phyloP scores from a whole-genome alignment of 371 early-diverging fungal species.

The Coemansia sp. region DNA sequence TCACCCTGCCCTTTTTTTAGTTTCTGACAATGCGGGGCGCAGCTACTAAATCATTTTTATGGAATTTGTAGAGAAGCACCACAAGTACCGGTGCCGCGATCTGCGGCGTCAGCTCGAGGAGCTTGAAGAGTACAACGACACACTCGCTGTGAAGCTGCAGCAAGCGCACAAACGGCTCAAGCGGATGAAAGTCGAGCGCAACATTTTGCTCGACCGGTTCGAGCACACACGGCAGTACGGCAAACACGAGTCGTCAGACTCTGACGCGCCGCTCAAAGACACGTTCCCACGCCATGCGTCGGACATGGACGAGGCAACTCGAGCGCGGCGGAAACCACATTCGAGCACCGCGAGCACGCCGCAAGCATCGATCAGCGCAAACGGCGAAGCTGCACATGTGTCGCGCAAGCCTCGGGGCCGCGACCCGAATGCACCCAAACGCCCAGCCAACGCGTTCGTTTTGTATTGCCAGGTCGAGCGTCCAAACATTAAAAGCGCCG shows the following conservation, averaged over 20 bases:
- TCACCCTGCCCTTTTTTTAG: no score
- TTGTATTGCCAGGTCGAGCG: constrained; percentile 54
- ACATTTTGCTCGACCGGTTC: constrained; percentile 47
- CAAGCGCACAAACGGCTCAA: constrained; percentile 49
- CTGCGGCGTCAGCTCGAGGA: constrained; percentile 51
- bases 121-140: constrained; percentile 53
- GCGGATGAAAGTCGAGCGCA: constrained; percentile 53
- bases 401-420: constrained; percentile 29
- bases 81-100: constrained; percentile 52
- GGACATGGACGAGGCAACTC: constrained; percentile 16
- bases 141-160: constrained; percentile 46
- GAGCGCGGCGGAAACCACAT: background rate
- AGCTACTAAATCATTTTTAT: background rate
- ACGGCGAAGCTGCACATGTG: background rate
- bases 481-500: constrained; percentile 39
- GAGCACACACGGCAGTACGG: constrained; percentile 32
- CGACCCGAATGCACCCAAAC: constrained; percentile 53
- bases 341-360: constrained; percentile 32
- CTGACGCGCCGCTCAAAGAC: constrained; percentile 40
- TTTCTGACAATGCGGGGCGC: background rate
- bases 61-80: constrained; percentile 40
- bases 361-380: constrained; percentile 11
- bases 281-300: constrained; percentile 34
- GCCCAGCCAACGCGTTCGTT: constrained; percentile 55
- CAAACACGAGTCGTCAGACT: constrained; percentile 33